Conservation (phyloP, 352 stramenopile genomes). For the Aphanomyces astaci region DNA sequence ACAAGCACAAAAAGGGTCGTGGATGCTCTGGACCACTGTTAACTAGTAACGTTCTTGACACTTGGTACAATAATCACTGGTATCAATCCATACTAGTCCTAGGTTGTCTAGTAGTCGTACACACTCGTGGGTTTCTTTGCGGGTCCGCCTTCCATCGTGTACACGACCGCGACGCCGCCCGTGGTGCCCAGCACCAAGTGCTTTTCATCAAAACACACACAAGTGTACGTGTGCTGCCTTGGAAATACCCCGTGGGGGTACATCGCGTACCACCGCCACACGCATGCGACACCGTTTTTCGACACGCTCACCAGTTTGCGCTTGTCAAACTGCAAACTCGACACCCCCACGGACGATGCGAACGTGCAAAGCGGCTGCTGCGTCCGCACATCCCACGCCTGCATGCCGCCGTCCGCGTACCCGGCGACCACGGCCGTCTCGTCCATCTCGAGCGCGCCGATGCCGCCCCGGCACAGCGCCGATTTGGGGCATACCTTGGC, state of each 20-base stretch:
- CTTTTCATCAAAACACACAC: conserved; percentile 60
- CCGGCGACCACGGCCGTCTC: conserved; percentile 80
- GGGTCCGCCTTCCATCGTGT: conserved; percentile 16
- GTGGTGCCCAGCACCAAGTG: conserved; percentile 73
- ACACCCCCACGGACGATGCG: conserved; percentile 70
- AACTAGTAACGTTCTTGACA: no score
- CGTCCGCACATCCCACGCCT: conserved; percentile 82
- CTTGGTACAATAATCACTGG: no score
- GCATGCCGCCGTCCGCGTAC: conserved; percentile 76
- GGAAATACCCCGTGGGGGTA: conserved; percentile 73
- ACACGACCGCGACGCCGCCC: conserved; percentile 27
- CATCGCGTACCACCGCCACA: conserved; percentile 80
- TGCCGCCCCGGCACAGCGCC: conserved; percentile 57
- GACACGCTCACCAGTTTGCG: conserved; percentile 81
- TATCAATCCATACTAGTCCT: no score
- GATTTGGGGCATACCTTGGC: conserved; percentile 83
- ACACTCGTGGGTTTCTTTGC: not conserved
- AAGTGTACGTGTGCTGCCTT: conserved; percentile 50
- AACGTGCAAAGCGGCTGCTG: conserved; percentile 82
- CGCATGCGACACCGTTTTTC: conserved; percentile 61
- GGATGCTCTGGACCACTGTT: no score
- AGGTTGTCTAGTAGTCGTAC: conserved; percentile 19
- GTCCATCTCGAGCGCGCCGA: conserved; percentile 82
- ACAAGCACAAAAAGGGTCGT: no score
- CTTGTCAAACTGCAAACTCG: conserved; percentile 76